Base-by-base conservation (phyloP, 176 grass and related monocot species). In the Triticum urartu region DNA sequence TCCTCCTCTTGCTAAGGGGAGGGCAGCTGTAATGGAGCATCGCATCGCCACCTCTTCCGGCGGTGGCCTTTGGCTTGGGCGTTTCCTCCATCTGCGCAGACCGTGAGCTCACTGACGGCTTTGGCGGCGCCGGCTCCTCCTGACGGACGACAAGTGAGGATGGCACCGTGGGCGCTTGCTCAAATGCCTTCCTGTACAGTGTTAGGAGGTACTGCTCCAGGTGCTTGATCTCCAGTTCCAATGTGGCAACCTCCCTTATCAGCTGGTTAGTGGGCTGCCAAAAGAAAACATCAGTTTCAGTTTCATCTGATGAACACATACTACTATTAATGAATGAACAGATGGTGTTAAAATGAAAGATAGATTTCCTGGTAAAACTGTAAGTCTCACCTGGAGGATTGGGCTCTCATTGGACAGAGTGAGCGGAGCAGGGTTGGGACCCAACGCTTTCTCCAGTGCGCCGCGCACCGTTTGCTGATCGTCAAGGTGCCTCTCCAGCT, bases 191-290 rank as follows among this genome's bases (percentile, higher is more conserved):
- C 24, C 94, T 85, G 84, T 99, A 99, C 67, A 99, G 87, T 6
- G 87, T 85, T 26, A 99, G 87, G 60, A 99, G 90, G 87, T 99
- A 99, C 80, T 94, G 94, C 89, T 99, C 97, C 94, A 99, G 86
- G 78, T 97, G 86, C 92, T 94, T 99, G 13, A 99, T 94, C 83
- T 99, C 97, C 2, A 96, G 85, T 82, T 97, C 97, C 34, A 99
- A 54, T 28, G 91, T 84, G 5, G 97, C 85, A 58, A 99, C 96
- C 89, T 99, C 97, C 79, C 94, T 89, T 85, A 99, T 94, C 85
- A 99, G 79, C 86, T 97, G 90, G 52, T 94, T 99, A 42, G 97
- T 81, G 3, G 90, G 83, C 97, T 99, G 83, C 50, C 50, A 54
- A 54, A 17, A 54, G 15, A 75, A 30, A 75, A 48, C 9, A 61